phyloP scores from a whole-genome alignment of 257 asterid genomes.

The Fraxinus pennsylvanica region DNA sequence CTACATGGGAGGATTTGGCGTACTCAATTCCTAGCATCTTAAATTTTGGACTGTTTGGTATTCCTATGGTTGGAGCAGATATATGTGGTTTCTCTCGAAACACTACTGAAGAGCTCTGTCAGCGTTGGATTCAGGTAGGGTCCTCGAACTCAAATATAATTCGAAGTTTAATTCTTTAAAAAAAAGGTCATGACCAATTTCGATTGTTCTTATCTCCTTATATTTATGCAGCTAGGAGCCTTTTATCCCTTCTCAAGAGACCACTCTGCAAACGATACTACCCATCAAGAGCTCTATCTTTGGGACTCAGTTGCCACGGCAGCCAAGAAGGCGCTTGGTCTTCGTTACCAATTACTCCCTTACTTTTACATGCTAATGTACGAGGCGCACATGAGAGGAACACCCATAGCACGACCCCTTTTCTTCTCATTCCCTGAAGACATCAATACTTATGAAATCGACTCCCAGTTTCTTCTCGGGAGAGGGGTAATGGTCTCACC shows the following conservation, averaged over 20 bases:
- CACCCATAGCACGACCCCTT: conserved; percentile 48
- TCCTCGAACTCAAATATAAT: no score
- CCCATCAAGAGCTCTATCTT: conserved; percentile 46
- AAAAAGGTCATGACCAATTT: background rate
- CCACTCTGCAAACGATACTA: conserved; percentile 33
- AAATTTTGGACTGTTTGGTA: conserved; percentile 52
- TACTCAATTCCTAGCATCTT: conserved; percentile 46
- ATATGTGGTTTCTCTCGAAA: conserved; percentile 48
- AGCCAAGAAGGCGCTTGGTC: conserved; percentile 51
- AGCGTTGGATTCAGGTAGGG: conserved; percentile 50
- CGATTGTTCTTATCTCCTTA: background rate
- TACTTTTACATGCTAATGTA: conserved; percentile 49
- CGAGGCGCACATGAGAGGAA: conserved; percentile 46
- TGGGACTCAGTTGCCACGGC: conserved; percentile 56
- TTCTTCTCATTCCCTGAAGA: conserved; percentile 58
- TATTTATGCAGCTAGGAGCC: conserved; percentile 50
- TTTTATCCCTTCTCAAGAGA: conserved; percentile 63
- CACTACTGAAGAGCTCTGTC: conserved; percentile 56
- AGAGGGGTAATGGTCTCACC: conserved; percentile 53
- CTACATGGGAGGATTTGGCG: conserved; percentile 52
- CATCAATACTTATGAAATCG: conserved; percentile 41
- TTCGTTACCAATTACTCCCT: conserved; percentile 45
- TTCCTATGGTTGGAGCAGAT: conserved; percentile 65
- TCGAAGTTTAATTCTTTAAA: background rate
- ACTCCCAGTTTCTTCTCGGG: conserved; percentile 48